phyloP scores from a whole-genome alignment of 2,329 filamentous ascomycete genomes.

The Fusarium setosum region DNA sequence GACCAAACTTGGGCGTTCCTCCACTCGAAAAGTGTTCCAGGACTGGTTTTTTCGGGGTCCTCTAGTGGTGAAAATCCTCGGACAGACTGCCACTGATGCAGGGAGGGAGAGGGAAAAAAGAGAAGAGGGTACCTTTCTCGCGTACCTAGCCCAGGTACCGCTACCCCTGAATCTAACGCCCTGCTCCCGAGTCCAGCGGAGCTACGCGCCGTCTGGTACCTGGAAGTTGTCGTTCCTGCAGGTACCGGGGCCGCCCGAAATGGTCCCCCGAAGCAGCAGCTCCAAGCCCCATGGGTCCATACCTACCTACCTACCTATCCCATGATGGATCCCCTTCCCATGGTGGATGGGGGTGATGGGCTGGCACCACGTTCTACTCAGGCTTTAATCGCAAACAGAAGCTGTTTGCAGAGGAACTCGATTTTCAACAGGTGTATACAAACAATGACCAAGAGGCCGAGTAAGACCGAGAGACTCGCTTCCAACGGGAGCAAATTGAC shows the following conservation, averaged over 20 bases:
- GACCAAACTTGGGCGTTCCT: slow-evolving; percentile 17
- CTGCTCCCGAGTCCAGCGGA: slow-evolving; percentile 9
- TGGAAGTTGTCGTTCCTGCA: slow-evolving; percentile 46
- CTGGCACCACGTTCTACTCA: not conserved
- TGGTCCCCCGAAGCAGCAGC: not conserved
- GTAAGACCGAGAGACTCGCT: no score
- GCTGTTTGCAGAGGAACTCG: no score
- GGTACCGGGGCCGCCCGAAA: slow-evolving; percentile 32
- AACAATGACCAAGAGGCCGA: no score
- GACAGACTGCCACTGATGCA: slow-evolving; percentile 19
- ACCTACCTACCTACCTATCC: no score
- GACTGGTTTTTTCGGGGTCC: slow-evolving; percentile 5
- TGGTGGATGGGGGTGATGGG: no score
- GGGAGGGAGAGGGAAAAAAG: slow-evolving; percentile 24
- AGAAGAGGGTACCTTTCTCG: slow-evolving; percentile 25
- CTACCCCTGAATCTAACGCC: slow-evolving; percentile 39
- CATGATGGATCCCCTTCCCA: not conserved
- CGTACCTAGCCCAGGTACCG: slow-evolving; percentile 23
- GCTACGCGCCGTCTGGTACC: slow-evolving; percentile 30
- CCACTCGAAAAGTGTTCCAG: slow-evolving; percentile 14
- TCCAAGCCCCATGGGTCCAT: not conserved
- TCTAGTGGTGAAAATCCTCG: slow-evolving; percentile 7
- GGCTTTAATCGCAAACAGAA: no score
- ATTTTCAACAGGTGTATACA: no score
- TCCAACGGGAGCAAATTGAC: no score